Evolutionary conservation across 208 protist species (phyloP).

Genomic region (Crithidia sp.): DNA sequence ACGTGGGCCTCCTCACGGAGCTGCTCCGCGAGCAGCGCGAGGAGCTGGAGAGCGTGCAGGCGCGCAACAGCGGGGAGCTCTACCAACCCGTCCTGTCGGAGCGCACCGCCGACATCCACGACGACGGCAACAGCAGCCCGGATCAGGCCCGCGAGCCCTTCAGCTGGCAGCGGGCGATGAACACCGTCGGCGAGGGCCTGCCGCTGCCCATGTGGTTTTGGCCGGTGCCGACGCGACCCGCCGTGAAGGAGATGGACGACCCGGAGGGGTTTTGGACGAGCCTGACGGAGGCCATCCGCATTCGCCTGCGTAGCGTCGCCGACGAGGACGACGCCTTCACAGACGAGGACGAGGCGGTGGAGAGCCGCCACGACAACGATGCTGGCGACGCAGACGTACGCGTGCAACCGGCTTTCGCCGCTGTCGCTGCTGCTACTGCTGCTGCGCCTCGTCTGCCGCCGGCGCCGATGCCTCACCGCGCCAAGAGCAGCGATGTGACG

Average conservation of each 20-base stretch:
- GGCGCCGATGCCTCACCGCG: slow-evolving; percentile 1
- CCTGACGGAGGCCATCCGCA: slow-evolving; percentile 37
- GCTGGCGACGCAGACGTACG: not conserved
- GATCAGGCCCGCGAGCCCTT: slow-evolving; percentile 22
- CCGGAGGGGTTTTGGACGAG: slow-evolving; percentile 47
- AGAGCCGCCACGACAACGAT: not conserved
- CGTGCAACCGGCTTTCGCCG: not conserved
- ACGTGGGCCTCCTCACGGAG: slow-evolving; percentile 26
- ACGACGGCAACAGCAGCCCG: slow-evolving; percentile 17
- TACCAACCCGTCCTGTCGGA: slow-evolving; percentile 32
- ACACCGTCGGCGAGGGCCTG: slow-evolving; percentile 33
- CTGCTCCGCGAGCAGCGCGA: slow-evolving; percentile 22
- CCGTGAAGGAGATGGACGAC: slow-evolving; percentile 37
- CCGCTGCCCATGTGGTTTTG: slow-evolving; percentile 35
- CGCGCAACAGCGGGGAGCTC: slow-evolving; percentile 24
- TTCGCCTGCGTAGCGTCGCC: slow-evolving; percentile 49
- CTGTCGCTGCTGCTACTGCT: not conserved
- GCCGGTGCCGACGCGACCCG: slow-evolving; percentile 38
- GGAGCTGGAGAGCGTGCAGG: slow-evolving; percentile 6
- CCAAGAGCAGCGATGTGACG: slow-evolving; percentile 18
- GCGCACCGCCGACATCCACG: slow-evolving; percentile 11
- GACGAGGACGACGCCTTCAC: slow-evolving; percentile 43
- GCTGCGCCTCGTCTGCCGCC: not conserved
- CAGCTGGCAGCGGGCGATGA: slow-evolving; percentile 21
- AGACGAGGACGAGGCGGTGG: slow-evolving; percentile 22